These are phyloP conservation scores for Cymbopogon flexuosus DNA, from an alignment of 202 grass and related monocot genomes.

Conservation along the genomic window DNA sequence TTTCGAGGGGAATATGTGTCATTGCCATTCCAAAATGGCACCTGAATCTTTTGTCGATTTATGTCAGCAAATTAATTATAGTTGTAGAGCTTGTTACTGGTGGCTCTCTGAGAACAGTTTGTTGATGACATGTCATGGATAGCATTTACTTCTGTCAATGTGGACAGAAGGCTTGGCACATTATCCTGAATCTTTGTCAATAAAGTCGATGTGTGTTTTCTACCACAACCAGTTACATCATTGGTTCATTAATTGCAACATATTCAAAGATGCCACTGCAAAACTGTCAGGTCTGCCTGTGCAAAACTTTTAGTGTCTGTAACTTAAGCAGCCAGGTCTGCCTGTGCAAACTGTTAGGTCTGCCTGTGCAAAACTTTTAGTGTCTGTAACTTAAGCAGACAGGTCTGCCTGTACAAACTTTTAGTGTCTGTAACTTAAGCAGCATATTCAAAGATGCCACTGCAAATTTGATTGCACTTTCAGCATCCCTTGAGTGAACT, in stretches of 20 bases:
- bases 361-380: not conserved
- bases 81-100: not conserved
- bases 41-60: not conserved
- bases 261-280: conserved; percentile 5
- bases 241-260: not conserved
- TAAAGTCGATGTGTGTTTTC: not conserved
- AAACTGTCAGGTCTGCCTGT: not conserved
- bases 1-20: not conserved
- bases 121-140: not conserved
- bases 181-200: not conserved
- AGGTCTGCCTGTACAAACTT: conserved; percentile 8
- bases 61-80: not conserved
- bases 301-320: not conserved
- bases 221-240: not conserved
- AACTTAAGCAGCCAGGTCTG: not conserved
- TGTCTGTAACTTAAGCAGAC: conserved; percentile 7
- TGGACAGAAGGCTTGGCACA: not conserved
- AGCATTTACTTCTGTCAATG: not conserved
- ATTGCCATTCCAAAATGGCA: not conserved
- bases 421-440: conserved; percentile 24
- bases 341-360: not conserved
- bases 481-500: conserved; percentile 1
- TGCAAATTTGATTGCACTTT: conserved; percentile 16
- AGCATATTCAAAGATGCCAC: not conserved
- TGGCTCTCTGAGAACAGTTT: not conserved